Percentiles rank a stretch among this genome's conserved stretches.
phyloP scores from a whole-genome alignment of 768 basidiomycete species.

The Strobilomyces echinocephalus region DNA sequence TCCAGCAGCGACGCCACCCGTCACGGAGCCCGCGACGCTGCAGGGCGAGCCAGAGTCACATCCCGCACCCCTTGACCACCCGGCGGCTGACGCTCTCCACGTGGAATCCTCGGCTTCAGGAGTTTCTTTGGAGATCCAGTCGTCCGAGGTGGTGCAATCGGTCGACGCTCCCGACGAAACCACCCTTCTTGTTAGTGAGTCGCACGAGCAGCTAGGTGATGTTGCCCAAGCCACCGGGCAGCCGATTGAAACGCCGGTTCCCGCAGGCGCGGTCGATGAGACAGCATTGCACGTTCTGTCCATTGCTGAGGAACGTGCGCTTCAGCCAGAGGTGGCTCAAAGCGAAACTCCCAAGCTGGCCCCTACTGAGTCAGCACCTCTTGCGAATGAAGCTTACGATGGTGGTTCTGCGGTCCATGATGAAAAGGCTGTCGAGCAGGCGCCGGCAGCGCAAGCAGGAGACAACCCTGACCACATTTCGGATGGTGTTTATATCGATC shows the following conservation, averaged over 20 bases:
- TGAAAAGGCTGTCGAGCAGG: slow-evolving; percentile 13
- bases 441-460: neutral
- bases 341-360: slow-evolving; percentile 8
- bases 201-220: slow-evolving; percentile 13
- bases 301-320: slow-evolving; percentile 2
- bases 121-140: slow-evolving; percentile 5
- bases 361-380: slow-evolving; percentile 9
- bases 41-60: slow-evolving; percentile 11
- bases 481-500: slow-evolving; percentile 69
- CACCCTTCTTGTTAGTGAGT: slow-evolving; percentile 17
- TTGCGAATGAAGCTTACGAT: slow-evolving; percentile 6
- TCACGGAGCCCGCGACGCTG: slow-evolving; percentile 6
- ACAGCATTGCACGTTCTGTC: slow-evolving; percentile 1
- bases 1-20: neutral
- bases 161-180: slow-evolving; percentile 5
- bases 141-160: slow-evolving; percentile 5
- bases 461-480: slow-evolving; percentile 55
- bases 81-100: slow-evolving; percentile 12
- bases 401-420: slow-evolving; percentile 1
- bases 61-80: slow-evolving; percentile 13
- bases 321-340: slow-evolving; percentile 9
- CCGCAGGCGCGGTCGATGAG: slow-evolving; percentile 3
- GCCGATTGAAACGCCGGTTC: slow-evolving; percentile 3
- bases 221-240: slow-evolving; percentile 1
- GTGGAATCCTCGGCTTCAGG: slow-evolving; percentile 12